Evolutionary conservation across 768 basidiomycete species (phyloP).

Genomic region (Termitomyces sp.): DNA sequence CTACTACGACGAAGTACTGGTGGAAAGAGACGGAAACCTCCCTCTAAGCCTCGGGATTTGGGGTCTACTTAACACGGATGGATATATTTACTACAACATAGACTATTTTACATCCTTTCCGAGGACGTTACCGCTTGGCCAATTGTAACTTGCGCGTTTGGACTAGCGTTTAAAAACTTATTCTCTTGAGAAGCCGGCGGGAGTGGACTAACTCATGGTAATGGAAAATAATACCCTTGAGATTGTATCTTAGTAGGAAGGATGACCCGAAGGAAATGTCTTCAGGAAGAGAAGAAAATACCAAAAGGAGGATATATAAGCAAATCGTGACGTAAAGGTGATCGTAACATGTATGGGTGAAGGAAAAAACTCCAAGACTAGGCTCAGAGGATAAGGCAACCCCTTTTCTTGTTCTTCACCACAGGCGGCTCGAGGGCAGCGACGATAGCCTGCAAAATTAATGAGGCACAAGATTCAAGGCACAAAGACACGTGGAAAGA

Average conservation of each 20-base stretch:
- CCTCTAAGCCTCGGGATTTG: conserved; percentile 4
- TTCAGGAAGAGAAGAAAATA: conserved; percentile 32
- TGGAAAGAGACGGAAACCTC: neutral
- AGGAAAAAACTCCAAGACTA: conserved; percentile 16
- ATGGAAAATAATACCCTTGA: conserved; percentile 17
- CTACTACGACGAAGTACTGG: neutral
- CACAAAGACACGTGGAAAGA: conserved; percentile 5
- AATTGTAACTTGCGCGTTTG: neutral
- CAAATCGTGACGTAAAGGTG: conserved; percentile 35
- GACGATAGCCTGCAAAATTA: conserved; percentile 76
- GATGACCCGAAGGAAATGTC: conserved; percentile 23
- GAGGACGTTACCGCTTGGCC: conserved; percentile 1
- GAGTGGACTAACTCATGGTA: conserved; percentile 1
- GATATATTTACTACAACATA: conserved; percentile 1
- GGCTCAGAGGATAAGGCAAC: conserved; percentile 81
- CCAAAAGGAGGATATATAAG: conserved; percentile 38
- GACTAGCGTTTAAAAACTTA: conserved; percentile 3
- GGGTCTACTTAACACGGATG: neutral
- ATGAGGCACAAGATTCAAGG: conserved; percentile 8
- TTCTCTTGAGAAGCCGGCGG: neutral
- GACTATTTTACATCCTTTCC: conserved; percentile 2
- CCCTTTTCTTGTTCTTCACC: conserved; percentile 68
- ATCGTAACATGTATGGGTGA: conserved; percentile 26
- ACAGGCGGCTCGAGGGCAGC: conserved; percentile 97
- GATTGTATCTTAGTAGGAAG: conserved; percentile 15